These are phyloP conservation scores for Dacryopinax primogenitus DNA, from an alignment of 768 basidiomycete genomes.

Conservation along the genomic window DNA sequence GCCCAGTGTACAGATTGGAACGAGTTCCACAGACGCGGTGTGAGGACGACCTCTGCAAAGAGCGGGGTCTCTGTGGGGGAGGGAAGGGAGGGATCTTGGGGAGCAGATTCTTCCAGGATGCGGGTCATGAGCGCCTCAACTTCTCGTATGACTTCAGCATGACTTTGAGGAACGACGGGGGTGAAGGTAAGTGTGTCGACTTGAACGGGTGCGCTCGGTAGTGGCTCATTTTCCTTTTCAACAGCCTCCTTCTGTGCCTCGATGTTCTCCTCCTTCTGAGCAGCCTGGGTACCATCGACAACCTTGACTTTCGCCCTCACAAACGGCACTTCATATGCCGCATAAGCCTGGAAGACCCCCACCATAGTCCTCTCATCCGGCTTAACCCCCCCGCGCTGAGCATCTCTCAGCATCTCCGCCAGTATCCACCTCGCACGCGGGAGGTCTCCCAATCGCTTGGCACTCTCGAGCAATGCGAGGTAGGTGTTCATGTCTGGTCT, in stretches of 20 bases:
- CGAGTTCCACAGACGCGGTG: constrained; percentile 56
- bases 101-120: constrained; percentile 36
- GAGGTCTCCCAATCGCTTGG: constrained; percentile 76
- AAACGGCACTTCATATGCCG: constrained; percentile 63
- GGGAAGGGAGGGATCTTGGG: neutral
- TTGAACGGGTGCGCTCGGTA: neutral
- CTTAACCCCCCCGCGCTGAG: constrained; percentile 19
- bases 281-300: constrained; percentile 19
- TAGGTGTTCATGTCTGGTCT: constrained; percentile 58
- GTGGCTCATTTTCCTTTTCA: neutral
- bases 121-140: constrained; percentile 49
- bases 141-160: constrained; percentile 60
- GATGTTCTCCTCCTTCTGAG: constrained; percentile 20
- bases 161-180: constrained; percentile 43
- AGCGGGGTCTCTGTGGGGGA: constrained; percentile 19
- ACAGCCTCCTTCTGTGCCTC: neutral
- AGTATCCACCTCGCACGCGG: constrained; percentile 77
- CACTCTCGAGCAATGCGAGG: constrained; percentile 74
- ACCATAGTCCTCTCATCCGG: constrained; percentile 61
- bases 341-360: constrained; percentile 79
- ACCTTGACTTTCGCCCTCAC: constrained; percentile 38
- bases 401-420: constrained; percentile 55
- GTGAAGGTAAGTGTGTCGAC: neutral
- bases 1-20: constrained; percentile 67
- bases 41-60: constrained; percentile 47